phyloP scores from a whole-genome alignment of 1,139 yeast species.

The Saccharomyces hybrid region DNA sequence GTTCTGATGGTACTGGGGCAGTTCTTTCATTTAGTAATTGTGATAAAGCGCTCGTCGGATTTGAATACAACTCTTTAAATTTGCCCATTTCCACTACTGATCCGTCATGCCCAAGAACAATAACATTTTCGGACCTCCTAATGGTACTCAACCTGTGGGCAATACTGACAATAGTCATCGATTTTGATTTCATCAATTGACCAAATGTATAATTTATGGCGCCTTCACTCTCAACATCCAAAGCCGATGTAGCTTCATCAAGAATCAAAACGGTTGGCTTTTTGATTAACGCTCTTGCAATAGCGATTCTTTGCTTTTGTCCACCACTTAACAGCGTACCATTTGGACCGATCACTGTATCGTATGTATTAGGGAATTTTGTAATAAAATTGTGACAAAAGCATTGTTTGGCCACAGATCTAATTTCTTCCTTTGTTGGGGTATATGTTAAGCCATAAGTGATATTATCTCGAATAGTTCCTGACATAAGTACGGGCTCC shows the following conservation, averaged over 20 bases:
- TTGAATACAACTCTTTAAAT: slow-evolving; percentile 53
- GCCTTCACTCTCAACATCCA: slow-evolving; percentile 82
- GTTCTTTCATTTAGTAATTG: slow-evolving; percentile 49
- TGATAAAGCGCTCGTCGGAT: slow-evolving; percentile 63
- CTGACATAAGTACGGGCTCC: slow-evolving; percentile 88
- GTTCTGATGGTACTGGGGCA: slow-evolving; percentile 8
- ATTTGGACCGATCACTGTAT: slow-evolving; percentile 79
- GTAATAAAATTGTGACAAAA: slow-evolving; percentile 68
- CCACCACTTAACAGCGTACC: slow-evolving; percentile 87
- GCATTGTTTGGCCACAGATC: slow-evolving; percentile 67
- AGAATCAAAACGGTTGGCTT: slow-evolving; percentile 62
- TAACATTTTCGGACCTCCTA: slow-evolving; percentile 69
- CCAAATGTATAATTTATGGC: slow-evolving; percentile 63
- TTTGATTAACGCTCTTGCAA: slow-evolving; percentile 73
- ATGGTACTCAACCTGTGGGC: slow-evolving; percentile 91
- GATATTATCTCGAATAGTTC: slow-evolving; percentile 80
- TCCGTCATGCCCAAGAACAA: slow-evolving; percentile 73
- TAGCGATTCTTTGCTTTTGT: slow-evolving; percentile 76
- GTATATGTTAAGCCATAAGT: slow-evolving; percentile 51
- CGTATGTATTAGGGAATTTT: slow-evolving; percentile 73
- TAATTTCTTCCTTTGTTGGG: slow-evolving; percentile 51
- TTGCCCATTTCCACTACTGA: slow-evolving; percentile 76
- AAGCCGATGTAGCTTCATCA: slow-evolving; percentile 79
- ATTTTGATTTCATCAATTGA: slow-evolving; percentile 52
- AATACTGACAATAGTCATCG: slow-evolving; percentile 77